These are phyloP conservation scores for Cyclocybe aegerita DNA, from an alignment of 768 basidiomycete species.

Conservation along the genomic window DNA sequence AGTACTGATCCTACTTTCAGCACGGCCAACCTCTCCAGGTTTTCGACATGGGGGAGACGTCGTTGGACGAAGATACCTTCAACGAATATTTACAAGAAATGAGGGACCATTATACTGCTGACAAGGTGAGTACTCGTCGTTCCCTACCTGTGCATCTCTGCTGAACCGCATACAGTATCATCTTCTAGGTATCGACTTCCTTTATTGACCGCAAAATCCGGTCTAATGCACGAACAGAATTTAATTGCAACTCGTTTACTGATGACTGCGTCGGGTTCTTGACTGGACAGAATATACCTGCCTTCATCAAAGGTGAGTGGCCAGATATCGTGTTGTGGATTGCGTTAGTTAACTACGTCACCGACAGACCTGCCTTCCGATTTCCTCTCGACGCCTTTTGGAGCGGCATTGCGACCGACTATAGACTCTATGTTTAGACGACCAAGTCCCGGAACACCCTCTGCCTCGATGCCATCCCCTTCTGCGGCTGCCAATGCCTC, in stretches of 20 bases:
- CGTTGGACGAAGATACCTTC: constrained; percentile 83
- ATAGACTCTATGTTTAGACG: constrained; percentile 88
- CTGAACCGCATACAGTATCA: constrained; percentile 58
- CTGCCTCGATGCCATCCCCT: constrained; percentile 25
- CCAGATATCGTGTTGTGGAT: not conserved
- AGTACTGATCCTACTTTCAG: constrained; percentile 30
- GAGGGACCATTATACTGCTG: constrained; percentile 80
- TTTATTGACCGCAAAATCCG: not conserved
- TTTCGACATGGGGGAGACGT: constrained; percentile 76
- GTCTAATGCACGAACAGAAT: constrained; percentile 47
- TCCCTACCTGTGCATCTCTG: not conserved
- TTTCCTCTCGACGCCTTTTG: constrained; percentile 89
- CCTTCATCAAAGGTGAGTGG: constrained; percentile 72
- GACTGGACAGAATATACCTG: constrained; percentile 79
- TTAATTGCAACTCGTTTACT: constrained; percentile 95
- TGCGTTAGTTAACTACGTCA: not conserved
- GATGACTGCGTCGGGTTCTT: constrained; percentile 86
- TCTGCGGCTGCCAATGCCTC: constrained; percentile 26
- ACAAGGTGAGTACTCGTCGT: constrained; percentile 58
- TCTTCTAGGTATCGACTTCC: constrained; percentile 56
- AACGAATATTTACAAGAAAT: constrained; percentile 79
- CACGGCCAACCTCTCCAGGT: constrained; percentile 73
- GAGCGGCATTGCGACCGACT: constrained; percentile 80
- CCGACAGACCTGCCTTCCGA: constrained; percentile 70
- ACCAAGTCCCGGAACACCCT: constrained; percentile 44